These are phyloP conservation scores for Trichoderma citrinoviride DNA, from an alignment of 2,329 filamentous ascomycete species.

Conservation along the genomic window DNA sequence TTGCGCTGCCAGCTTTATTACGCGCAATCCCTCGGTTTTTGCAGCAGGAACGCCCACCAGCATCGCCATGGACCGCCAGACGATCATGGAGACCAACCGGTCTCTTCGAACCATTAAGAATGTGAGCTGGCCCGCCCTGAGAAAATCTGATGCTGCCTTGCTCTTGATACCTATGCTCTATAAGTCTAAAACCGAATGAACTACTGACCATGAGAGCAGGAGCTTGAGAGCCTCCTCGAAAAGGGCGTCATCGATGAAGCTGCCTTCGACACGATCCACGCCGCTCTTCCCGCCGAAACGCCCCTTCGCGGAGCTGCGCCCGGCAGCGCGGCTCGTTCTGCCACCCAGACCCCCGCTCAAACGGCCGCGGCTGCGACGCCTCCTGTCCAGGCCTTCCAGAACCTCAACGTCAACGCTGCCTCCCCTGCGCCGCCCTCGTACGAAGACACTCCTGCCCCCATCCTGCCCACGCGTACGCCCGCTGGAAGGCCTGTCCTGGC, in stretches of 20 bases:
- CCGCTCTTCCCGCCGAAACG: conserved; percentile 70
- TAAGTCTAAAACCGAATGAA: not conserved
- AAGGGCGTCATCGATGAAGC: conserved; percentile 72
- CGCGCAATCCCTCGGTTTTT: not conserved
- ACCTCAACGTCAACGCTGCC: conserved; percentile 37
- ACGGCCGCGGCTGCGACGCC: conserved; percentile 30
- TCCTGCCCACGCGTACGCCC: conserved; percentile 39
- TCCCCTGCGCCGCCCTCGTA: conserved; percentile 52
- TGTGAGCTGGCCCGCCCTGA: conserved; percentile 47
- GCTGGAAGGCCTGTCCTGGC: conserved; percentile 59
- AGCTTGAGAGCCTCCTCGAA: conserved; percentile 86
- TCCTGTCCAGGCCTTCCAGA: conserved; percentile 42
- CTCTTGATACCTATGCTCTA: not conserved
- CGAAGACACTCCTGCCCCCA: conserved; percentile 45
- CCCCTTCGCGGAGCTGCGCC: conserved; percentile 42
- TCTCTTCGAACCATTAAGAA: conserved; percentile 85
- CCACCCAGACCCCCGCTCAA: conserved; percentile 35
- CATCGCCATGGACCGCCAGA: conserved; percentile 52
- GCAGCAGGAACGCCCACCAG: not conserved
- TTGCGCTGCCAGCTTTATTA: not conserved
- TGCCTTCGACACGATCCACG: conserved; percentile 71
- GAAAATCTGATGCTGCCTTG: not conserved
- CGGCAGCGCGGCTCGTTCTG: conserved; percentile 29
- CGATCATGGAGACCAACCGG: conserved; percentile 71
- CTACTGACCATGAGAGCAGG: conserved; percentile 50